Conservation (phyloP, 352 stramenopile genomes). For the Pythium rhizo-oryzae region DNA sequence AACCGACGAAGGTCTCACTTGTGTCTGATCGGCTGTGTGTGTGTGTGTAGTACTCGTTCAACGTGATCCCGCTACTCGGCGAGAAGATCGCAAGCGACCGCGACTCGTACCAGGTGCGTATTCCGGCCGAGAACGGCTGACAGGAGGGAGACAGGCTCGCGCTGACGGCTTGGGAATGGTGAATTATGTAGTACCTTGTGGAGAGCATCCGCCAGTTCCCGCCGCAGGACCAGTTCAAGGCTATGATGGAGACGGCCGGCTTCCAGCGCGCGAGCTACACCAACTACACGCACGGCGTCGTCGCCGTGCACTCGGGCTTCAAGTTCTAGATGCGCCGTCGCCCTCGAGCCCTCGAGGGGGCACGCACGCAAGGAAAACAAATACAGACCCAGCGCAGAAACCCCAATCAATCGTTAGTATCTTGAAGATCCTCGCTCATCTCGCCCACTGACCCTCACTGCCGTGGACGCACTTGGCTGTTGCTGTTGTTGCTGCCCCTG, state of each 20-base stretch:
- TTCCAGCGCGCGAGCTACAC: constrained; percentile 94
- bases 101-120: constrained; percentile 93
- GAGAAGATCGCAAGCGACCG: constrained; percentile 96
- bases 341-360: background rate
- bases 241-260: constrained; percentile 94
- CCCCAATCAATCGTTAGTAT: background rate
- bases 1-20: background rate
- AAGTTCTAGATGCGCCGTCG: constrained; percentile 76
- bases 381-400: background rate
- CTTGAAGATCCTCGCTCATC: background rate
- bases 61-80: constrained; percentile 96
- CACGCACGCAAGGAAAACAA: background rate
- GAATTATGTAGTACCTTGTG: constrained; percentile 92
- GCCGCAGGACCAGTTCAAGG: constrained; percentile 95
- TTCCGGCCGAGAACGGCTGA: no score
- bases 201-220: constrained; percentile 99
- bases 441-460: no score
- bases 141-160: no score
- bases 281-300: constrained; percentile 98
- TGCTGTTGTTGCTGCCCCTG: background rate
- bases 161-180: no score
- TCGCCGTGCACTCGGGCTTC: constrained; percentile 97
- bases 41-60: constrained; percentile 94
- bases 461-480: no score
- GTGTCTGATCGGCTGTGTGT: background rate